phyloP scores from a whole-genome alignment of 2,329 filamentous ascomycete genomes.

The Fusarium sp. region DNA sequence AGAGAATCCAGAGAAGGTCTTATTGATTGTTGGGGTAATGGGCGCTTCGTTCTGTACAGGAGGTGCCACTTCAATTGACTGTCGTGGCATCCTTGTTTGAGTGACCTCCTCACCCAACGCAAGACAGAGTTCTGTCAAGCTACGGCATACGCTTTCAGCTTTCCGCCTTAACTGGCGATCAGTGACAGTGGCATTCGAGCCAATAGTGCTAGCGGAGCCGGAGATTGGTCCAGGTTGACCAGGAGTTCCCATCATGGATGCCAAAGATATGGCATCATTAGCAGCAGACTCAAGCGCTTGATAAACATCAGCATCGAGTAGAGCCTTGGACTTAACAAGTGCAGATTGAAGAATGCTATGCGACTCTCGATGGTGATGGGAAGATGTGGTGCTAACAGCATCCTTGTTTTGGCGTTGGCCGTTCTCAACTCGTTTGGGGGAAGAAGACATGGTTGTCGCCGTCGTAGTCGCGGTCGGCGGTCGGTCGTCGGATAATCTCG shows the following conservation, averaged over 20 bases:
- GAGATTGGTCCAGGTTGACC: constrained; percentile 77
- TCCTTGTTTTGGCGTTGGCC: constrained; percentile 44
- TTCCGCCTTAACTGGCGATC: constrained; percentile 91
- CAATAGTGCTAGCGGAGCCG: constrained; percentile 72
- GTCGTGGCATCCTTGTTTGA: constrained; percentile 50
- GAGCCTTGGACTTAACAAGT: constrained; percentile 78
- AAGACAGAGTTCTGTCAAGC: constrained; percentile 90
- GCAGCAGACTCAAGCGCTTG: constrained; percentile 83
- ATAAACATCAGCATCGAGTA: constrained; percentile 79
- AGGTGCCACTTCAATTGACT: constrained; percentile 26
- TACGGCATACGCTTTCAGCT: constrained; percentile 91
- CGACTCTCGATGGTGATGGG: constrained; percentile 62
- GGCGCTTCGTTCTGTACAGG: constrained; percentile 44
- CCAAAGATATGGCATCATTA: constrained; percentile 82
- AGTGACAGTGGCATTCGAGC: constrained; percentile 66
- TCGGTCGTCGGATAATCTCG: constrained; percentile 79
- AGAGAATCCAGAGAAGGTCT: constrained; percentile 53
- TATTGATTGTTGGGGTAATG: constrained; percentile 60
- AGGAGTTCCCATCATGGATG: constrained; percentile 79
- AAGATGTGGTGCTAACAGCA: constrained; percentile 57
- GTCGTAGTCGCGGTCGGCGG: constrained; percentile 92
- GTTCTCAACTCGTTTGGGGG: constrained; percentile 74
- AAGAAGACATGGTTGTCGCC: constrained; percentile 89
- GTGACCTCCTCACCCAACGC: constrained; percentile 75
- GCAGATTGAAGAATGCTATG: constrained; percentile 86